Conservation (phyloP, 371 early-diverging fungal genomes). For the Lichtheimia ornata region DNA sequence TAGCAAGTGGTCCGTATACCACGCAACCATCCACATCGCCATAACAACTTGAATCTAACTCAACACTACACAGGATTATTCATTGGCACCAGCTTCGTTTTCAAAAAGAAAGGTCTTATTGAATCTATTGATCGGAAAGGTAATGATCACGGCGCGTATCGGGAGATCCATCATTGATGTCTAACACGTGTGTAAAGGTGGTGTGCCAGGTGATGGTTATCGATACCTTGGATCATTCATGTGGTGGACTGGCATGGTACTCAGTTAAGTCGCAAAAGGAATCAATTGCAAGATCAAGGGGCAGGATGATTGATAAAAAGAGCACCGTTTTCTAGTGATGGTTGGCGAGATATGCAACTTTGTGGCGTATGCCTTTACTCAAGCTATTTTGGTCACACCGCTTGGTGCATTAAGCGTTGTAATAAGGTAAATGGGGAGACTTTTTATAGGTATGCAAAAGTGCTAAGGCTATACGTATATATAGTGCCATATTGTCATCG, state of each 20-base stretch:
- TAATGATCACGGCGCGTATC: constrained; percentile 11
- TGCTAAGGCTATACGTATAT: background rate
- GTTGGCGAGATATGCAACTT: constrained; percentile 93
- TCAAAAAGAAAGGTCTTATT: constrained; percentile 92
- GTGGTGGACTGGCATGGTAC: constrained; percentile 94
- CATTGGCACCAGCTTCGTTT: constrained; percentile 88
- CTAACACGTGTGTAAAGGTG: constrained; percentile 17
- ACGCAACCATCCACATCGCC: constrained; percentile 11
- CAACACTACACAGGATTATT: constrained; percentile 67
- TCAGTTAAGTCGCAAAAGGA: constrained; percentile 44
- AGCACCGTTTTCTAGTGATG: constrained; percentile 47
- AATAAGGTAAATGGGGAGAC: constrained; percentile 30
- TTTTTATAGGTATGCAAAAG: background rate
- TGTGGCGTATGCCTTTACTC: constrained; percentile 93
- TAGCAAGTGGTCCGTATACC: constrained; percentile 56
- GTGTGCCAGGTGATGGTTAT: constrained; percentile 79
- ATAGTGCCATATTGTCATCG: constrained; percentile 86
- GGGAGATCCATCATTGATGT: constrained; percentile 2
- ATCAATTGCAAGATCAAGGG: background rate
- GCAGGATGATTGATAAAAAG: constrained; percentile 8
- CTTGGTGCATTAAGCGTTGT: constrained; percentile 90
- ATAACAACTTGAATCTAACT: constrained; percentile 2
- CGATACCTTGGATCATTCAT: constrained; percentile 80
- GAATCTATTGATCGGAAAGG: constrained; percentile 65
- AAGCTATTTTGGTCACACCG: constrained; percentile 95